Evolutionary conservation across 768 basidiomycete genomes (phyloP), one percentile per base, ranked within the genome.

Genomic region (Megacollybia marginata): DNA sequence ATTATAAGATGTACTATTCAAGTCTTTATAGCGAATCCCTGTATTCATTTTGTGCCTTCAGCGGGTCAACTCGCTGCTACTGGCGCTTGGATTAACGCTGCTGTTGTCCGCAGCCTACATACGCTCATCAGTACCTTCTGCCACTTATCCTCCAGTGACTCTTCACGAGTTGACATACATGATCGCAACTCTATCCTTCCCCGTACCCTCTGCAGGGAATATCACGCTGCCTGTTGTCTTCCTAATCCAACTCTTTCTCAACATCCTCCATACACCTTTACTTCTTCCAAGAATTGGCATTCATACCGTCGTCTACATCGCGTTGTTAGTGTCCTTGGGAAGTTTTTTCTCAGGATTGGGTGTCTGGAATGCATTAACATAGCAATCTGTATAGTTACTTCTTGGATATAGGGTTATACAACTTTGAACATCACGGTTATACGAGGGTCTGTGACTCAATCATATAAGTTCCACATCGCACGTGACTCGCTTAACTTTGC

Each of bases 41-140:
- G 80, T 87, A 2, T 86, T 91, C 60, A 75, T 92, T 16, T 79
- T 83, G 8, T 85, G 82, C 58, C 70, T 92, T 48, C 85, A 89
- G 60, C 78, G 88, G 48, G 66, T 89, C 52, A 88, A 88, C 62
- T 75, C 83, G 5, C 74, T 90, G 52, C 62, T 91, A 7, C 75
- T 88, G 48, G 79, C 85, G 11, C 60, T 90, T 15, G 88, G 87
- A 9, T 69, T 82, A 44, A 81, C 74, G 35, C 75, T 88, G 20
- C 65, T 83, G 48, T 63, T 86, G 35, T 74, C 82, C 10, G 73
- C 78, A 23, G 74, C 79, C 20, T 85, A 84, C 59, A 75, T 86
- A 54, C 73, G 73, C 48, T 78, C 79, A 2, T 64, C 80, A 1
- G 59, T 80, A 23, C 72, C 74, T 9, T 55, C 63, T 47, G 59